Conservation (phyloP, 257 asterid genomes). For the Forsythia viridissima region DNA sequence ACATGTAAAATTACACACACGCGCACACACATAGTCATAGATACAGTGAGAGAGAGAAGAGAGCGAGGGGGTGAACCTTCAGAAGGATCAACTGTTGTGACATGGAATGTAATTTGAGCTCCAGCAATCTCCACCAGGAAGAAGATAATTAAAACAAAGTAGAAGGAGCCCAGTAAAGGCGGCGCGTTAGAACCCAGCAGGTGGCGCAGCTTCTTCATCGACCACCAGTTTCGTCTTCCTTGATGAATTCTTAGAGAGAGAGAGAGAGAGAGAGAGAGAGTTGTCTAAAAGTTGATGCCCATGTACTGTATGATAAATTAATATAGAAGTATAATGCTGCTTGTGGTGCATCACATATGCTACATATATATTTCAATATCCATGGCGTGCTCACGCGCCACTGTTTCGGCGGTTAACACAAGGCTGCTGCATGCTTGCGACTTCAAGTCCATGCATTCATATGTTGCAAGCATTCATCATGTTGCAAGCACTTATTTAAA, state of each 20-base stretch:
- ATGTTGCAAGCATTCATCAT: too few species aligned
- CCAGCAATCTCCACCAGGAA: slow-evolving; percentile 15
- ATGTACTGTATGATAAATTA: background rate
- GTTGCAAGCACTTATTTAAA: too few species aligned
- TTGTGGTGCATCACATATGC: background rate
- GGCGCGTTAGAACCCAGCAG: background rate
- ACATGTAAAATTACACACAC: background rate
- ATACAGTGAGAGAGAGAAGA: background rate
- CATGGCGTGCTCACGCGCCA: background rate
- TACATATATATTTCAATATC: background rate
- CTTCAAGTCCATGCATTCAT: background rate
- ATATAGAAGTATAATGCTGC: background rate
- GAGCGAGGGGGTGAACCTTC: slow-evolving; percentile 28
- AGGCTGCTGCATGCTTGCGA: background rate
- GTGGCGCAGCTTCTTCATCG: background rate
- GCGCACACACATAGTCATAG: too few species aligned
- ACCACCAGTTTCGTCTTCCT: background rate
- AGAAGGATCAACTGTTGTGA: slow-evolving; percentile 34
- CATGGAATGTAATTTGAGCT: slow-evolving; percentile 37
- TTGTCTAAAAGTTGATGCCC: background rate
- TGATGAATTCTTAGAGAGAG: background rate
- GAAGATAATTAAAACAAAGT: background rate
- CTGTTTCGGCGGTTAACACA: background rate
- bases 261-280: background rate
- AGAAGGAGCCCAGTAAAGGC: background rate